Evolutionary conservation across 176 grass and related monocot species (phyloP).

Genomic region (Oryza coarctata): DNA sequence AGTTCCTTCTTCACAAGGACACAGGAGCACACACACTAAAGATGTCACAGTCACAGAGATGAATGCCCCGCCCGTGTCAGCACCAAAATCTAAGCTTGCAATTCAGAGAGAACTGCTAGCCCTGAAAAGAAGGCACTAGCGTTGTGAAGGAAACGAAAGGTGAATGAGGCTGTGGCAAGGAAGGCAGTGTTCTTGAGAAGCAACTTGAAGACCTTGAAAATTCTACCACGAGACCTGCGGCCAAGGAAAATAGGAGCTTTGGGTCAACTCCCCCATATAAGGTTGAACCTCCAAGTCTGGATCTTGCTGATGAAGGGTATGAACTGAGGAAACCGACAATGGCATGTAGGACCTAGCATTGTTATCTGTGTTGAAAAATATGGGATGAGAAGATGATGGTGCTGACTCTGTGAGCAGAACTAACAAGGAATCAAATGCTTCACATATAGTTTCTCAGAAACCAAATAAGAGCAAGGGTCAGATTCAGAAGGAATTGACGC

Average conservation of each 20-base stretch:
- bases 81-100: constrained; percentile 67
- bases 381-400: constrained; percentile 77
- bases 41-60: constrained; percentile 24
- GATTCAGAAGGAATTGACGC: constrained; percentile 82
- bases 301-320: constrained; percentile 52
- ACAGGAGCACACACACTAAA: constrained; percentile 27
- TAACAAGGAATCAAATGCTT: constrained; percentile 31
- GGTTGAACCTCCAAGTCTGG: constrained; percentile 44
- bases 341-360: constrained; percentile 78
- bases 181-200: constrained; percentile 76
- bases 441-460: constrained; percentile 36
- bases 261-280: constrained; percentile 35
- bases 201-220: constrained; percentile 88
- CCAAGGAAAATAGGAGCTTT: constrained; percentile 34
- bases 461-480: constrained; percentile 66
- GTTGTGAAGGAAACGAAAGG: constrained; percentile 81
- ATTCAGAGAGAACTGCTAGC: constrained; percentile 87
- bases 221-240: constrained; percentile 35
- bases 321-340: constrained; percentile 76
- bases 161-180: constrained; percentile 72
- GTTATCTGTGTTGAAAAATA: constrained; percentile 71
- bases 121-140: constrained; percentile 81
- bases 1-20: constrained; percentile 33
- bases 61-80: constrained; percentile 24
- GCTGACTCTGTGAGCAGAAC: constrained; percentile 30